Percentiles rank a stretch among this genome's conserved stretches.
Evolutionary conservation across 140 eudicot genomes (phyloP).

Genomic region (Ambrosia hybrid): DNA sequence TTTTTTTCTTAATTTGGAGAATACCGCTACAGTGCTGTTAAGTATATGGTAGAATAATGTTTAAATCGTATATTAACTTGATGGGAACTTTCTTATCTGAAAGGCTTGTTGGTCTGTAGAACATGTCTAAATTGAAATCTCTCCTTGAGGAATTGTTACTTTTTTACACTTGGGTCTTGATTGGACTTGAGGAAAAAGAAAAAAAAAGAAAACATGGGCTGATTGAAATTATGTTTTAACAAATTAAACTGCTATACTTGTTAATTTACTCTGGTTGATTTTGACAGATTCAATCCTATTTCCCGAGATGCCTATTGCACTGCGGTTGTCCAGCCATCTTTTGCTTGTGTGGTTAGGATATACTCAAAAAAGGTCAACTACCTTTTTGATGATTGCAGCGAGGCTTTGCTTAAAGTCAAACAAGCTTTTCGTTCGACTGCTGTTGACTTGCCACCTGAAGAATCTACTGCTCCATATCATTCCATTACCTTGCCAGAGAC

Average conservation of each 20-base stretch:
- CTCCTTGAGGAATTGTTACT: too few relatives aligned
- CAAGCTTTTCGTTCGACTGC: conserved; percentile 98
- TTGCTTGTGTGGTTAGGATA: conserved; percentile 95
- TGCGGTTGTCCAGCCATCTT: conserved; percentile 97
- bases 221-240: conserved; percentile 2
- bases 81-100: too few relatives aligned
- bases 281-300: conserved; percentile 80
- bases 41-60: not conserved
- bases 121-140: too few relatives aligned
- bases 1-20: not conserved
- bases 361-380: conserved; percentile 88
- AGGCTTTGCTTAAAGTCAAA: conserved; percentile 92
- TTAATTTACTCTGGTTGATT: conserved; percentile 18
- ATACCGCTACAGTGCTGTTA: not conserved
- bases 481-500: conserved; percentile 97
- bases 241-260: conserved; percentile 7
- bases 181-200: conserved; percentile 2
- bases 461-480: conserved; percentile 95
- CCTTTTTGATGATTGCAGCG: conserved; percentile 98
- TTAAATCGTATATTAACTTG: not conserved
- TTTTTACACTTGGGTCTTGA: not conserved
- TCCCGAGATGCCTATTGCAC: conserved; percentile 98
- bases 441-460: conserved; percentile 97
- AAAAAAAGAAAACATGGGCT: not conserved
- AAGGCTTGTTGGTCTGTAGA: too few relatives aligned